These are phyloP conservation scores for Rubroboletus pulcherrimus DNA, from an alignment of 768 basidiomycete genomes.

Conservation along the genomic window DNA sequence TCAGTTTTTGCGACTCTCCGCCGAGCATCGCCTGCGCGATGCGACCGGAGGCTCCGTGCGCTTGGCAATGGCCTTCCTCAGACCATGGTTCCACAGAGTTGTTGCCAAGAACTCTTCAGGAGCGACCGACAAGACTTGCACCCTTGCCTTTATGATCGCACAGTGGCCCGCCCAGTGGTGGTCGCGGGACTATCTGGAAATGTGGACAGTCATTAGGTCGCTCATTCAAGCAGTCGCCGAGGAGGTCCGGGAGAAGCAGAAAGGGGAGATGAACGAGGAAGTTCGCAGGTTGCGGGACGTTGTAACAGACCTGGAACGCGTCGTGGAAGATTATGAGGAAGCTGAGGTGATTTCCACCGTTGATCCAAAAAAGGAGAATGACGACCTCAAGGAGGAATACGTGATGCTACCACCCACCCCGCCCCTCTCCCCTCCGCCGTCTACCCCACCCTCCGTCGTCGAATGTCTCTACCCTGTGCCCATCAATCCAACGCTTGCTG, in stretches of 20 bases:
- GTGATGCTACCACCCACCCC: conserved; percentile 19
- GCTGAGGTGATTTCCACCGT: conserved; percentile 24
- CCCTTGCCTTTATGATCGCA: conserved; percentile 49
- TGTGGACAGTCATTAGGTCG: conserved; percentile 53
- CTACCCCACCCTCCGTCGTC: conserved; percentile 14
- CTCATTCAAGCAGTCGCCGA: conserved; percentile 61
- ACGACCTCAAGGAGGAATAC: conserved; percentile 7
- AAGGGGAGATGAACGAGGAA: conserved; percentile 42
- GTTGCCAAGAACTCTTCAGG: conserved; percentile 39
- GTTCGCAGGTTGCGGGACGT: conserved; percentile 46
- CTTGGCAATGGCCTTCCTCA: conserved; percentile 62
- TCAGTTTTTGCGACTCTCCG: conserved; percentile 52
- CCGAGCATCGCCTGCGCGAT: conserved; percentile 58
- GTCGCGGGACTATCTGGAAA: conserved; percentile 60
- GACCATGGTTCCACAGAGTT: conserved; percentile 62
- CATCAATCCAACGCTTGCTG: neutral
- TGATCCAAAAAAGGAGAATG: conserved; percentile 17
- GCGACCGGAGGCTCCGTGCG: conserved; percentile 66
- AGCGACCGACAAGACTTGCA: conserved; percentile 36
- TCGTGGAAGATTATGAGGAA: conserved; percentile 40
- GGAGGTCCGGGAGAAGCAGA: conserved; percentile 53
- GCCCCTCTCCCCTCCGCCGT: conserved; percentile 20
- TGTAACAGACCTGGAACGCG: conserved; percentile 47
- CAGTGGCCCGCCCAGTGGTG: conserved; percentile 71
- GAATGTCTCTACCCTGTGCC: conserved; percentile 15